phyloP scores from a whole-genome alignment of 345 rosid genomes.

The Cardamine chenopodiifolia region DNA sequence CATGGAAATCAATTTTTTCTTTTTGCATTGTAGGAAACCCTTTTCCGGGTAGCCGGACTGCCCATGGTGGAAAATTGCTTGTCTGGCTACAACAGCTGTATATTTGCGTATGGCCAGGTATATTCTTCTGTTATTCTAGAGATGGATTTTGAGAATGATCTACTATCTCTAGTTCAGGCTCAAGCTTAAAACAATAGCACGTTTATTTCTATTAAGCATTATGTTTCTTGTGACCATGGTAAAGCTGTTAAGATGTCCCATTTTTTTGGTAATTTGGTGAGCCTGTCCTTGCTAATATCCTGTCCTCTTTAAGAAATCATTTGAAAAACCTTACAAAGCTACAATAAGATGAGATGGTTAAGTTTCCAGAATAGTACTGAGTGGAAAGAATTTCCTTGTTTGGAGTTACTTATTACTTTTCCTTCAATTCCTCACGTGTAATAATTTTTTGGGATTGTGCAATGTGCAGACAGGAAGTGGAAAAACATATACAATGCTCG shows the following conservation, averaged over 20 bases:
- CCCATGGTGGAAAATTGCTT: conserved; percentile 97
- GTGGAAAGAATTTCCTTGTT: conserved; percentile 20
- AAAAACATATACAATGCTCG: conserved; percentile 96
- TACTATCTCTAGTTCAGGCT: conserved; percentile 1
- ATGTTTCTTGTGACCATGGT: background rate
- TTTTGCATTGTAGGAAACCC: conserved; percentile 62
- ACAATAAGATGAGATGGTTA: background rate
- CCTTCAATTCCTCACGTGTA: background rate
- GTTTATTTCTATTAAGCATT: background rate
- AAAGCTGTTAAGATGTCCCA: background rate
- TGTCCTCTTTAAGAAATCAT: background rate
- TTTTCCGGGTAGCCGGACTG: conserved; percentile 83
- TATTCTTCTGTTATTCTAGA: conserved; percentile 18
- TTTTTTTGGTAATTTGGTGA: conserved; percentile 2
- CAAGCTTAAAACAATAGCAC: background rate
- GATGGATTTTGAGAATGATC: conserved; percentile 8
- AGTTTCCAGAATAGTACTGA: conserved; percentile 2
- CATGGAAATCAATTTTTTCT: background rate
- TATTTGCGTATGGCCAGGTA: conserved; percentile 99
- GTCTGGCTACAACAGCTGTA: conserved; percentile 96
- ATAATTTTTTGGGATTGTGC: conserved; percentile 39
- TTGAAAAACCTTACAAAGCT: conserved; percentile 7
- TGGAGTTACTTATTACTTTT: background rate
- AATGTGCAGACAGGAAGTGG: conserved; percentile 98
- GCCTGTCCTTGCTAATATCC: background rate